These are phyloP conservation scores for Populus hybrid DNA, from an alignment of 441 rosid species.

Conservation along the genomic window DNA sequence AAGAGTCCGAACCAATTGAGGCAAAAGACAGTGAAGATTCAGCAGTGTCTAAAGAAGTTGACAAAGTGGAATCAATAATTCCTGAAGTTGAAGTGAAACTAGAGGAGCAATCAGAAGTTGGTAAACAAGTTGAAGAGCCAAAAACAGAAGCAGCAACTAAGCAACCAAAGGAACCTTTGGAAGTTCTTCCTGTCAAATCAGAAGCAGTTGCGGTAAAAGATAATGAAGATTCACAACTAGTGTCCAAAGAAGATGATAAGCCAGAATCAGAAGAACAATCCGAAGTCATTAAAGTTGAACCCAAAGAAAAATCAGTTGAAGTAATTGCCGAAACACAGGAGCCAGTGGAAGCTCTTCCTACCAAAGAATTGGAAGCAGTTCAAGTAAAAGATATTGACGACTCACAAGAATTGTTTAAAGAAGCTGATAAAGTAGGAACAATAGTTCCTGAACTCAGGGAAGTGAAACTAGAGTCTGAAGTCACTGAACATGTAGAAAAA, in stretches of 20 bases:
- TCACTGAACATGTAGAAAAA: neutral
- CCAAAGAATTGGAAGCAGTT: slow-evolving; percentile 13
- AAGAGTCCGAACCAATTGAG: neutral
- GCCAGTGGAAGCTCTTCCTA: neutral
- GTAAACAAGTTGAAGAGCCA: neutral
- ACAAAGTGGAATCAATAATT: neutral
- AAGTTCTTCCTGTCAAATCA: slow-evolving; percentile 2
- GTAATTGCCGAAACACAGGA: slow-evolving; percentile 8
- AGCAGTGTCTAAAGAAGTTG: neutral
- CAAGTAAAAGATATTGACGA: slow-evolving; percentile 3
- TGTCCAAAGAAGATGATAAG: neutral
- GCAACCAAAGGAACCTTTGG: neutral
- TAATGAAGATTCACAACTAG: neutral
- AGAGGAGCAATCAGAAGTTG: neutral
- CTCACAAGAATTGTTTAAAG: slow-evolving; percentile 8
- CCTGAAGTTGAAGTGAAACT: neutral
- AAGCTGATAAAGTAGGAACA: neutral
- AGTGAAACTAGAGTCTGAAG: neutral
- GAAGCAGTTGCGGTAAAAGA: neutral
- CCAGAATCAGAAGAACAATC: slow-evolving; percentile 4
- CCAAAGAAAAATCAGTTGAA: neutral
- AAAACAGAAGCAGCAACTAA: neutral
- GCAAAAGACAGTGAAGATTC: neutral
- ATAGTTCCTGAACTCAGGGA: neutral
- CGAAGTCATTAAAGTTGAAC: slow-evolving; percentile 2